Percentiles rank a stretch among this genome's conserved stretches.
Evolutionary conservation across 805 yeast genomes (phyloP).

Genomic region (Monosporozyma aquatica): DNA sequence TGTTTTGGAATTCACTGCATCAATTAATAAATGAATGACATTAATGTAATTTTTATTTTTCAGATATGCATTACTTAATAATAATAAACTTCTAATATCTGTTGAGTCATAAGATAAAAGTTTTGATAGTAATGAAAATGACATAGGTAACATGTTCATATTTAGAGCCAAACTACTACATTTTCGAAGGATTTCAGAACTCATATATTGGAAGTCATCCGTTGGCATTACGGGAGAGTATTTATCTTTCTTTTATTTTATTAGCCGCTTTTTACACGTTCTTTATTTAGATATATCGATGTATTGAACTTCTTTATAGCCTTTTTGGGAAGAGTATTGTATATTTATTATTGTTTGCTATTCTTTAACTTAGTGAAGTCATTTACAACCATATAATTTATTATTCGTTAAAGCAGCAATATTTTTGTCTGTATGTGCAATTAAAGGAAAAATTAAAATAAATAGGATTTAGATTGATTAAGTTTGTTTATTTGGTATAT

Average conservation of each 20-base stretch:
- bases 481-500: no score
- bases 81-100: conserved; percentile 11
- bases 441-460: no score
- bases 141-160: conserved; percentile 14
- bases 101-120: conserved; percentile 12
- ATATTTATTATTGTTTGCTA: no score
- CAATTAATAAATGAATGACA: conserved; percentile 12
- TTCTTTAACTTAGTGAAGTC: no score
- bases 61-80: conserved; percentile 14
- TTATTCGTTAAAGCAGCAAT: no score
- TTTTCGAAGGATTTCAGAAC: conserved; percentile 11
- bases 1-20: conserved; percentile 12
- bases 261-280: neutral
- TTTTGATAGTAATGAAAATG: conserved; percentile 13
- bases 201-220: conserved; percentile 5
- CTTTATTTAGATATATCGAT: no score
- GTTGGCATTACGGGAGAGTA: neutral
- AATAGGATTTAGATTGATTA: no score
- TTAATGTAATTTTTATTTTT: conserved; percentile 11
- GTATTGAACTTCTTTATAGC: no score
- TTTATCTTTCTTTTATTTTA: neutral
- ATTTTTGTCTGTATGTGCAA: no score
- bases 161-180: conserved; percentile 21
- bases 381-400: no score
- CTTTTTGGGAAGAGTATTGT: no score